Conservation (phyloP, 2,329 filamentous ascomycete genomes). For the Colletotrichum tropicicola region DNA sequence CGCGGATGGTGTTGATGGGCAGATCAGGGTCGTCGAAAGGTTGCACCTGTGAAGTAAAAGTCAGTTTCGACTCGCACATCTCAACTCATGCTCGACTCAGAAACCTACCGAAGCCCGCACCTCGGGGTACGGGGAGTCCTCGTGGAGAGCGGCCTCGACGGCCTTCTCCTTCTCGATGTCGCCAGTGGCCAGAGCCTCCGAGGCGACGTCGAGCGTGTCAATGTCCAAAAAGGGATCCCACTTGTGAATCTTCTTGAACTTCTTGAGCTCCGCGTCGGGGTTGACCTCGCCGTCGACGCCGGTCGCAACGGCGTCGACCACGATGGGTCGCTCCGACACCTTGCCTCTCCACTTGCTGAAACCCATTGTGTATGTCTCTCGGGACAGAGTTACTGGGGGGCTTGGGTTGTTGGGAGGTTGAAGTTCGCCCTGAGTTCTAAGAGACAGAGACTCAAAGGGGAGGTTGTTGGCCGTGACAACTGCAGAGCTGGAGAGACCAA, state of each 20-base stretch:
- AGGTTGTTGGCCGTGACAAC: conserved; percentile 2
- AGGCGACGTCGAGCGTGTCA: conserved; percentile 60
- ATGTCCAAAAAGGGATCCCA: conserved; percentile 67
- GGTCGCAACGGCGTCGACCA: conserved; percentile 48
- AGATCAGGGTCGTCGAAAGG: conserved; percentile 56
- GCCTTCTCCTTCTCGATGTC: conserved; percentile 54
- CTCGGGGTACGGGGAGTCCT: conserved; percentile 67
- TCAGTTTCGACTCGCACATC: neutral
- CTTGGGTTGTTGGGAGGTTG: neutral
- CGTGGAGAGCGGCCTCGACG: conserved; percentile 56
- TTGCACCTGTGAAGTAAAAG: conserved; percentile 28
- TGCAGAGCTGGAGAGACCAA: neutral
- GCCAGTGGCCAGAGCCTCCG: conserved; percentile 53
- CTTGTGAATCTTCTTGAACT: conserved; percentile 59
- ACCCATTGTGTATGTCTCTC: conserved; percentile 13
- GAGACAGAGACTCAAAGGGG: conserved; percentile 18
- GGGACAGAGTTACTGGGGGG: neutral
- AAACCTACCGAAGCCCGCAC: conserved; percentile 43
- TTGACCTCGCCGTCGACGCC: conserved; percentile 49
- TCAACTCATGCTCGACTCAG: neutral
- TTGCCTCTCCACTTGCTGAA: conserved; percentile 55
- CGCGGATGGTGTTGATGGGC: conserved; percentile 65
- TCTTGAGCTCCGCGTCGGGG: conserved; percentile 45
- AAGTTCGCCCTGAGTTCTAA: conserved; percentile 8
- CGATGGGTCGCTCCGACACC: conserved; percentile 50